These are phyloP conservation scores for Marasmius tenuissimus DNA, from an alignment of 1,284 basidiomycete genomes.

Conservation along the genomic window DNA sequence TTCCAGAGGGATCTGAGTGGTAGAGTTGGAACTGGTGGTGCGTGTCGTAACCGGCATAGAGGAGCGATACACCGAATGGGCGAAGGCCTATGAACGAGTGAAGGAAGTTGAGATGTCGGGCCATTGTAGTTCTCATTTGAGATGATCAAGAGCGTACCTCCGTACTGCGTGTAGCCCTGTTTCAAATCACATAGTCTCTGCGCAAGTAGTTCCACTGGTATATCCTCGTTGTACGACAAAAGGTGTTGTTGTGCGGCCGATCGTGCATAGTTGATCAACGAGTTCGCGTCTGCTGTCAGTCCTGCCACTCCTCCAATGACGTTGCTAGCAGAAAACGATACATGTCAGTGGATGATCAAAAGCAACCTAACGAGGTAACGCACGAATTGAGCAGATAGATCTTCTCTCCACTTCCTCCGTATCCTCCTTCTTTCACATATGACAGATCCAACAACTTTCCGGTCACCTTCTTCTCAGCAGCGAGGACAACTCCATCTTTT, in stretches of 20 bases:
- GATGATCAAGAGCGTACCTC: conserved; percentile 61
- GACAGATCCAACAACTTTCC: conserved; percentile 94
- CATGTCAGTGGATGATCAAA: not conserved
- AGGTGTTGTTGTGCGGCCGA: conserved; percentile 90
- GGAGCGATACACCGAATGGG: conserved; percentile 95
- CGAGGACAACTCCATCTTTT: conserved; percentile 95
- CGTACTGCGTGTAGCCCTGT: conserved; percentile 98
- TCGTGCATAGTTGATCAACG: conserved; percentile 93
- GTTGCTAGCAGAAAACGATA: conserved; percentile 62
- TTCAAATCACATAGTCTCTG: conserved; percentile 96
- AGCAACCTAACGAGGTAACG: conserved; percentile 28
- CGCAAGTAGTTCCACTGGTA: conserved; percentile 94
- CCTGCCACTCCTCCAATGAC: conserved; percentile 95
- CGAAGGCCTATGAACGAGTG: conserved; percentile 69
- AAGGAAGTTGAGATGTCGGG: not conserved
- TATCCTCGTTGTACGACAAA: conserved; percentile 93
- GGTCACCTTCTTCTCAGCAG: conserved; percentile 99
- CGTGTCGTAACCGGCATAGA: conserved; percentile 96
- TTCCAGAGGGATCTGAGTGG: conserved; percentile 97
- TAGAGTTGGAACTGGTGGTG: conserved; percentile 98
- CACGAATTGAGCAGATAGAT: conserved; percentile 91
- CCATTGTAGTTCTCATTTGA: too few relatives aligned
- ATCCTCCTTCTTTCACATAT: conserved; percentile 82
- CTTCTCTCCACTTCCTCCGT: conserved; percentile 96
- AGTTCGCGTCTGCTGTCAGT: conserved; percentile 96